These are phyloP conservation scores for Cladophialophora exuberans DNA, from an alignment of 2,329 filamentous ascomycete genomes.

Conservation along the genomic window DNA sequence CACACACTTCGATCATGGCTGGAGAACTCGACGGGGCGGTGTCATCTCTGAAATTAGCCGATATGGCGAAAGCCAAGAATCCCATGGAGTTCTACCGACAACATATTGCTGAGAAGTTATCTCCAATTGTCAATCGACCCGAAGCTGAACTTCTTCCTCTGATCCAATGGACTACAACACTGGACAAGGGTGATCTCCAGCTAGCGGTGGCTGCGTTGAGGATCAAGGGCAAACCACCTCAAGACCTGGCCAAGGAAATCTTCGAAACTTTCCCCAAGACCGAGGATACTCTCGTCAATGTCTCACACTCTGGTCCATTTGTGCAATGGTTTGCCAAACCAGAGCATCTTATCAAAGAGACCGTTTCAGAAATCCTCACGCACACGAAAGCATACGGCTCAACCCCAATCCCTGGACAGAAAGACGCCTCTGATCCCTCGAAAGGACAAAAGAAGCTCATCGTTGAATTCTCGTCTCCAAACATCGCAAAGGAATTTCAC, in stretches of 20 bases:
- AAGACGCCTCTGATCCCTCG: slow-evolving; percentile 59
- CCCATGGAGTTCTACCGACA: slow-evolving; percentile 51
- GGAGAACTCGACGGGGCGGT: slow-evolving; percentile 16
- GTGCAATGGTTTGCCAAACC: slow-evolving; percentile 70
- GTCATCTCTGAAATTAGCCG: slow-evolving; percentile 40
- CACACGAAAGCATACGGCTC: slow-evolving; percentile 62
- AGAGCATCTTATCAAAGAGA: slow-evolving; percentile 56
- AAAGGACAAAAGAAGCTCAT: slow-evolving; percentile 60
- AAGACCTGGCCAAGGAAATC: slow-evolving; percentile 60
- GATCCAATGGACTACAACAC: slow-evolving; percentile 48
- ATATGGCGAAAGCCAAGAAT: slow-evolving; percentile 42
- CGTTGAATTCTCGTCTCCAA: slow-evolving; percentile 68
- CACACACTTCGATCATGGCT: slow-evolving; percentile 17
- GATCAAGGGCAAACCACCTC: slow-evolving; percentile 62
- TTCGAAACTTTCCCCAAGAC: slow-evolving; percentile 60
- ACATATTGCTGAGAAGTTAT: slow-evolving; percentile 49
- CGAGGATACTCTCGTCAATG: slow-evolving; percentile 51
- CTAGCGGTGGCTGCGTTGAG: slow-evolving; percentile 48
- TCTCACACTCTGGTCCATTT: slow-evolving; percentile 56
- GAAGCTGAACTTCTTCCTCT: slow-evolving; percentile 44
- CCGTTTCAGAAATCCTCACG: slow-evolving; percentile 63
- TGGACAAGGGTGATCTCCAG: slow-evolving; percentile 52
- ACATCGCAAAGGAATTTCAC: slow-evolving; percentile 70
- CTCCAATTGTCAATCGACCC: slow-evolving; percentile 43
- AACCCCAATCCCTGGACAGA: slow-evolving; percentile 61